Percentiles rank a stretch among this genome's conserved stretches.
Evolutionary conservation across 345 rosid species (phyloP).

Genomic region (Citrus hindsii): DNA sequence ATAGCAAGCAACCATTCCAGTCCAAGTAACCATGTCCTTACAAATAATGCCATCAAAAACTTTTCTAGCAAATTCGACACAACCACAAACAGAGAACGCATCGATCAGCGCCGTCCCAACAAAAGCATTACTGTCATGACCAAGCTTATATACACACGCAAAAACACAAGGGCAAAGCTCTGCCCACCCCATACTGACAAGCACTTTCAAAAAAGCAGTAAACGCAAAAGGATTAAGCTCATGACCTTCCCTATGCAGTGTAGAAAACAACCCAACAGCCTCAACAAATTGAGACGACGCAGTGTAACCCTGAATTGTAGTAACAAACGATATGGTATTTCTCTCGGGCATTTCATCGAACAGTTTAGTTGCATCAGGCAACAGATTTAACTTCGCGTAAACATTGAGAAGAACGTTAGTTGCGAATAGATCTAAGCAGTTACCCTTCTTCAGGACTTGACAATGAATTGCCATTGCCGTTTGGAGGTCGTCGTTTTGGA

Average conservation of each 20-base stretch:
- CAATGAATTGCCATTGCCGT: constrained; percentile 52
- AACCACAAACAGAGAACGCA: constrained; percentile 58
- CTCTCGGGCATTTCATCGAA: constrained; percentile 74
- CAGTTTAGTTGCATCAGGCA: constrained; percentile 43
- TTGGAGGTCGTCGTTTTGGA: constrained; percentile 42
- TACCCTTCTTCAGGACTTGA: constrained; percentile 55
- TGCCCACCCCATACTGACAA: constrained; percentile 47
- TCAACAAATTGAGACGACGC: constrained; percentile 31
- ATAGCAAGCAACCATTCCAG: constrained; percentile 69
- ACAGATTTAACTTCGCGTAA: constrained; percentile 36
- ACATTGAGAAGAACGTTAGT: constrained; percentile 55
- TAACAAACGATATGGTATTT: constrained; percentile 64
- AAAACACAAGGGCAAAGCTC: constrained; percentile 50
- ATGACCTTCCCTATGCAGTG: constrained; percentile 68
- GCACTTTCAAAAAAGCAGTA: constrained; percentile 59
- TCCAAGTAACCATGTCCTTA: constrained; percentile 86
- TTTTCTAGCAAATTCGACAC: constrained; percentile 44
- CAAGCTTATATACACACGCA: constrained; percentile 70
- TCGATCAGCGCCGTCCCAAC: constrained; percentile 81
- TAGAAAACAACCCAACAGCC: constrained; percentile 41
- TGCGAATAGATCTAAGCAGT: constrained; percentile 68
- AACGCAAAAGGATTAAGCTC: constrained; percentile 77
- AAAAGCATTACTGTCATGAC: constrained; percentile 53
- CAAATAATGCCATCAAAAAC: constrained; percentile 57
- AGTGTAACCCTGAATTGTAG: constrained; percentile 44